Evolutionary conservation across 805 yeast genomes (phyloP), one percentile per base, ranked within the genome.

Genomic region (Metschnikowia aberdeeniae): DNA sequence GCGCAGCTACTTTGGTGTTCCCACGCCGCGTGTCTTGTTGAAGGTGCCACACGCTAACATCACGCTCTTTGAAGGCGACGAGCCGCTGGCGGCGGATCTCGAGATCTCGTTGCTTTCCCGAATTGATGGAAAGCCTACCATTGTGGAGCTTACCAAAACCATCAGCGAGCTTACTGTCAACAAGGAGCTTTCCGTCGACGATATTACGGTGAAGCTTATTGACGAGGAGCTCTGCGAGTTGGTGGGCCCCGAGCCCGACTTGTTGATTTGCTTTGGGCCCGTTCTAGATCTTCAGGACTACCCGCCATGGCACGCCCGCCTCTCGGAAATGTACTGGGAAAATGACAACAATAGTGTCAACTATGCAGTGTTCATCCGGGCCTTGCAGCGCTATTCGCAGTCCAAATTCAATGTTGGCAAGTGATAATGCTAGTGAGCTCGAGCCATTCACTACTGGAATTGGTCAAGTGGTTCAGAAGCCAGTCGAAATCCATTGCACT

Each of bases 271-370:
- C 43, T 93, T 92, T 62, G 89, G 89, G 17, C 96, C 97, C n/a
- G 73, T 75, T 10, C 72, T 93, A 51, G 95, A 89, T 61, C 75
- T 93, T 40, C 95, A 89, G 64, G 97, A 96, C 13, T 93, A 83
- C 63, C 98, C 98, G 17, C 99, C 99, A 26, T 93, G 99, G 99
- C 98, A 92, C 60, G 80, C 89, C 30, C 78, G 99, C 51, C 76
- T 95, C 43, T 79, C 89, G 6, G 99, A 93, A 61, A 80, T 93
- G 58, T 90, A 83, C 66, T 86, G 95, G 87, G 92, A 89, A 59
- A 84, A 85, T 2, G 96, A 88, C 62, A 89, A 89, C 63, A 81
- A 76, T 47, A 81, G 77, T 44, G 95, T 89, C 38, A 77, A 80
- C 31, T 90, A 90, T 62, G 84, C 90, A 11, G 93, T 89, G 14